Conservation (phyloP, 2,329 filamentous ascomycete genomes). For the Aspergillus sp. region DNA sequence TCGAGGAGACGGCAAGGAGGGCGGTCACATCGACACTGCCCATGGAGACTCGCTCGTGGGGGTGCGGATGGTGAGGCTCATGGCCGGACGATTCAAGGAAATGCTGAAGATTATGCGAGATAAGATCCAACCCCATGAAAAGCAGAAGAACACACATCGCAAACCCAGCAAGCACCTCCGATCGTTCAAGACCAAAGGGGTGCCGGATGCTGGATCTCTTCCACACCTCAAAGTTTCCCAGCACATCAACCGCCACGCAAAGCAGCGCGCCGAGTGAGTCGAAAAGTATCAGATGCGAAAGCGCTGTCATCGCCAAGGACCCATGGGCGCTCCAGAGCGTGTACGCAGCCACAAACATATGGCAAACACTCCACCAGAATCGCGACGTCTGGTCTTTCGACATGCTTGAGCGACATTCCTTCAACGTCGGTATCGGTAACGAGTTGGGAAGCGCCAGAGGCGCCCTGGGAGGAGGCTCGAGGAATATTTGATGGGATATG, state of each 20-base stretch:
- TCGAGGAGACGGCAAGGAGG: slow-evolving; percentile 70
- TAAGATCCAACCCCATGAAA: slow-evolving; percentile 94
- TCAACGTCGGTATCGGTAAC: slow-evolving; percentile 79
- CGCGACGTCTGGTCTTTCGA: slow-evolving; percentile 74
- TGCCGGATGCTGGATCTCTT: slow-evolving; percentile 83
- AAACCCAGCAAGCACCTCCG: slow-evolving; percentile 89
- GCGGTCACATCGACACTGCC: slow-evolving; percentile 76
- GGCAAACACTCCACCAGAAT: slow-evolving; percentile 81
- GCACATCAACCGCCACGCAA: slow-evolving; percentile 84
- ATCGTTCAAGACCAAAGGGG: slow-evolving; percentile 83
- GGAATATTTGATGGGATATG: slow-evolving; percentile 92
- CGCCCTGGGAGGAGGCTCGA: slow-evolving; percentile 75
- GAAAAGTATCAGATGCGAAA: slow-evolving; percentile 90
- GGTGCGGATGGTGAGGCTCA: slow-evolving; percentile 60
- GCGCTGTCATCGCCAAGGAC: slow-evolving; percentile 79
- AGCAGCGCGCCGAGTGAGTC: slow-evolving; percentile 87
- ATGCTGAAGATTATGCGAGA: slow-evolving; percentile 89
- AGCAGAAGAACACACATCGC: slow-evolving; percentile 91
- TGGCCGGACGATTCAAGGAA: slow-evolving; percentile 72
- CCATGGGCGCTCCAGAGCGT: slow-evolving; percentile 80
- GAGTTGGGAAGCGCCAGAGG: slow-evolving; percentile 85
- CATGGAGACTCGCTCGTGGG: slow-evolving; percentile 57
- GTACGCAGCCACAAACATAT: slow-evolving; percentile 71
- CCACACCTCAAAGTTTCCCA: slow-evolving; percentile 97
- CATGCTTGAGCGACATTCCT: slow-evolving; percentile 84